Evolutionary conservation across 257 asterid genomes (phyloP).

Genomic region (Nicotiana paniculata): DNA sequence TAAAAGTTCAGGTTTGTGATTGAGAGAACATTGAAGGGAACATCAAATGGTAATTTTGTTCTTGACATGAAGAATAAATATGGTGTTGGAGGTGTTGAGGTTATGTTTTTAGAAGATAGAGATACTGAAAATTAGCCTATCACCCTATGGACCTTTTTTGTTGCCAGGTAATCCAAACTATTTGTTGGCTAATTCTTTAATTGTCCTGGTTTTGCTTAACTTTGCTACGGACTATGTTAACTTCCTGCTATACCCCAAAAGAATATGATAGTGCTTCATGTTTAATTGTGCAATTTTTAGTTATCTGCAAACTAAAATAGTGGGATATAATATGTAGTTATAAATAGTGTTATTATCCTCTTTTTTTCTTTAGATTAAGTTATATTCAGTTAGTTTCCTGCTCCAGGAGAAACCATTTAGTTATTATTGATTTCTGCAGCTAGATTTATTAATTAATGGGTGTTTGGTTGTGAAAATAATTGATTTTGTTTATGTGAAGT

Average conservation of each 20-base stretch:
- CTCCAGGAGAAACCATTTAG: no score
- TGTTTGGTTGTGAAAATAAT: not conserved
- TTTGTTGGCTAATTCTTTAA: not conserved
- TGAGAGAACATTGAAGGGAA: constrained; percentile 56
- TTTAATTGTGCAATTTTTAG: not conserved
- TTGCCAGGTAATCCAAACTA: constrained; percentile 57
- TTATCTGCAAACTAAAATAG: not conserved
- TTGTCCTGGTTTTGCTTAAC: not conserved
- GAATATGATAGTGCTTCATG: not conserved
- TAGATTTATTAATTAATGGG: not conserved
- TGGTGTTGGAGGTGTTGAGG: constrained; percentile 79
- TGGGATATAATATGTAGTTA: not conserved
- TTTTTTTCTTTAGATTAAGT: not conserved
- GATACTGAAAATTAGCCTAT: constrained; percentile 75
- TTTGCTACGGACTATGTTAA: not conserved
- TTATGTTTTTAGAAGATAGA: constrained; percentile 79
- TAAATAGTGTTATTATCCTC: not conserved
- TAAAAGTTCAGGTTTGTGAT: constrained; percentile 20
- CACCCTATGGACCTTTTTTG: constrained; percentile 76
- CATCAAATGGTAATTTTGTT: constrained; percentile 50
- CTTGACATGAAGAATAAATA: constrained; percentile 50
- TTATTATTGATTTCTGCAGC: no score
- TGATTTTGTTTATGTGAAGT: not conserved
- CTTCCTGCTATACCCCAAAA: no score
- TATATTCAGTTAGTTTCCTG: no score